phyloP scores from a whole-genome alignment of 306 rosid genomes.

The Abrus pulchellus region DNA sequence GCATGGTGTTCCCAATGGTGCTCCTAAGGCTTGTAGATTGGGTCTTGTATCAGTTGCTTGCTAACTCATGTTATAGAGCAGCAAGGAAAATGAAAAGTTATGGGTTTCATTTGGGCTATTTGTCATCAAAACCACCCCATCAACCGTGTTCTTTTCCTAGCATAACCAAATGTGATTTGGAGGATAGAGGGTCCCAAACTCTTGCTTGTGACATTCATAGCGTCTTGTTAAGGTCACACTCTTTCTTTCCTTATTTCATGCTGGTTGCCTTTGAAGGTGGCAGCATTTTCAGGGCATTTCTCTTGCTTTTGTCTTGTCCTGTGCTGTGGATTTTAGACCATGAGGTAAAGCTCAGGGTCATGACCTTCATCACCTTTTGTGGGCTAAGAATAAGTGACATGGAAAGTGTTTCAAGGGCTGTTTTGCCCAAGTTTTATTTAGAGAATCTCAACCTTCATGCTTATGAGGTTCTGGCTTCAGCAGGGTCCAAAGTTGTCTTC shows the following conservation, averaged over 20 bases:
- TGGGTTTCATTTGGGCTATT: slow-evolving; percentile 51
- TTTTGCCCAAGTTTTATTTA: slow-evolving; percentile 84
- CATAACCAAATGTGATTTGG: slow-evolving; percentile 59
- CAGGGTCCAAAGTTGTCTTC: slow-evolving; percentile 64
- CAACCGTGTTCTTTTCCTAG: slow-evolving; percentile 58
- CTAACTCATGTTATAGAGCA: slow-evolving; percentile 73
- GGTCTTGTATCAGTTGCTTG: slow-evolving; percentile 70
- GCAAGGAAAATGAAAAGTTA: slow-evolving; percentile 74
- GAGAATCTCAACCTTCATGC: slow-evolving; percentile 74
- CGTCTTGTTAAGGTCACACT: slow-evolving; percentile 60
- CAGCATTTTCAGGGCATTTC: slow-evolving; percentile 72
- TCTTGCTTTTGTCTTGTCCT: slow-evolving; percentile 76
- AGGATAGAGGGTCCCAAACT: slow-evolving; percentile 61
- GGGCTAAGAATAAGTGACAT: slow-evolving; percentile 65
- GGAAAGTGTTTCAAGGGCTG: slow-evolving; percentile 70
- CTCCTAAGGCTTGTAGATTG: slow-evolving; percentile 62
- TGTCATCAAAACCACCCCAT: slow-evolving; percentile 52
- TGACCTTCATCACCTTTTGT: slow-evolving; percentile 76
- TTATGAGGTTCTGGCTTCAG: slow-evolving; percentile 66
- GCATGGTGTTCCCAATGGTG: slow-evolving; percentile 64
- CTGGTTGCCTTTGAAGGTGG: slow-evolving; percentile 93
- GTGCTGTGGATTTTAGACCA: slow-evolving; percentile 62
- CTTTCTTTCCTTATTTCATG: slow-evolving; percentile 93
- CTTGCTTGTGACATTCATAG: slow-evolving; percentile 68
- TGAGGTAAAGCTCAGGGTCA: slow-evolving; percentile 62